These are phyloP conservation scores for Ambrosiella cleistominuta DNA, from an alignment of 2,329 filamentous ascomycete genomes.

Conservation along the genomic window DNA sequence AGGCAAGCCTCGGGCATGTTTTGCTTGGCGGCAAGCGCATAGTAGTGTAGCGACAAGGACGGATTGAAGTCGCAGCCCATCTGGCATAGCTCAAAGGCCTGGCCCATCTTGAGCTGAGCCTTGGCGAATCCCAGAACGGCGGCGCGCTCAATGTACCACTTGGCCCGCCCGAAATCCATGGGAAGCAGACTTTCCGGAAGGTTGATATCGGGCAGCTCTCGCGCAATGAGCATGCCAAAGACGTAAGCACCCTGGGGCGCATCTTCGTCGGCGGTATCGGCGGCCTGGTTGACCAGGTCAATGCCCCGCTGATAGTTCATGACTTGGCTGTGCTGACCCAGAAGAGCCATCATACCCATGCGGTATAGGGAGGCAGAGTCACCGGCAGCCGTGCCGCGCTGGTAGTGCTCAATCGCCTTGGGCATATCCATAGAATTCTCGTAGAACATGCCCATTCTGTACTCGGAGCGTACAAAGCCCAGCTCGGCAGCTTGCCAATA, in stretches of 20 bases:
- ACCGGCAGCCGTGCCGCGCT: slow-evolving; percentile 56
- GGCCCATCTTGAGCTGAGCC: slow-evolving; percentile 92
- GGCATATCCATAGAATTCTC: slow-evolving; percentile 84
- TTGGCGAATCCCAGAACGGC: slow-evolving; percentile 92
- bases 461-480: slow-evolving; percentile 77
- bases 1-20: slow-evolving; percentile 88
- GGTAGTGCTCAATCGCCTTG: slow-evolving; percentile 84
- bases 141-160: slow-evolving; percentile 86
- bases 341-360: slow-evolving; percentile 90
- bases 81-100: slow-evolving; percentile 86
- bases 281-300: slow-evolving; percentile 66
- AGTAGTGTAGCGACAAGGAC: slow-evolving; percentile 84
- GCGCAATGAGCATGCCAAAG: slow-evolving; percentile 81
- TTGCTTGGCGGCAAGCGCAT: slow-evolving; percentile 78
- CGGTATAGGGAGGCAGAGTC: slow-evolving; percentile 80
- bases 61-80: slow-evolving; percentile 91
- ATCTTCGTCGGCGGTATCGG: slow-evolving; percentile 83
- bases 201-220: slow-evolving; percentile 77
- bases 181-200: slow-evolving; percentile 55
- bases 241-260: slow-evolving; percentile 92
- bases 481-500: slow-evolving; percentile 76
- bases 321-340: slow-evolving; percentile 79
- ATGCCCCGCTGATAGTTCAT: slow-evolving; percentile 66
- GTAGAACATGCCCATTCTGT: slow-evolving; percentile 95
- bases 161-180: slow-evolving; percentile 54